Base-by-base conservation (phyloP, 139 green algal species). In the Tetraselmis striata region DNA sequence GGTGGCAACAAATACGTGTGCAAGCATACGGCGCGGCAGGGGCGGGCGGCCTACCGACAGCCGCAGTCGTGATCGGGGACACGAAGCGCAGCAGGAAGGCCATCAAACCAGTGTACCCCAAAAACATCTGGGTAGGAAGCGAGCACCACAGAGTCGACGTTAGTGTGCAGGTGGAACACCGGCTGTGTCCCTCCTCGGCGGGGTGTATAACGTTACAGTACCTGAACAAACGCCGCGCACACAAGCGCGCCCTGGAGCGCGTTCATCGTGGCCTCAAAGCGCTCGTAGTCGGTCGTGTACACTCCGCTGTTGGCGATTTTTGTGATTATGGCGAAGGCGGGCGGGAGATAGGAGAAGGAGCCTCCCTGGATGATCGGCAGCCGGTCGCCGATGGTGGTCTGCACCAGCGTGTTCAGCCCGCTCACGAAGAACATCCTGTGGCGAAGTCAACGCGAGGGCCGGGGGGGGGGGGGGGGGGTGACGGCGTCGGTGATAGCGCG, bases 341-440 rank as follows among this genome's bases (percentile, higher is more conserved):
- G 91, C 27, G 79, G 87, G 24, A 94, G 83, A 83, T 91, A 94
- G 1, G 91, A 89, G 82, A 94, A 94, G 18, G 80, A 88, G 31
- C 89, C 89, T 1, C 90, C 89, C 85, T 94, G 91, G 24, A 94
- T 82, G 59, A 94, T 92, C 26, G 91, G 91, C 81, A 94, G 87
- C 11, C 91, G 82, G 58, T 91, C 88, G 0, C 90, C 90, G 0
- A 91, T 82, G 31, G 81, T 78, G n/a, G 90, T 94, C 82, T 94
- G 89, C 31, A 94, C 59, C 59, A 94, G 86, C 1, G 91, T 94
- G 87, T 89, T 90, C 76, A 92, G 82, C 59, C 91, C 91, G 24
- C 77, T 85, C 0, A 87, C 83, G n/a, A 94, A 92, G 78, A 94
- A 94, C 30, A 89, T 91, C 23, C 86, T 94, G 84, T 81, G 0